Percentiles rank a stretch among this genome's conserved stretches.
Evolutionary conservation across 257 asterid species (phyloP).

Genomic region (Plectranthus barbatus): DNA sequence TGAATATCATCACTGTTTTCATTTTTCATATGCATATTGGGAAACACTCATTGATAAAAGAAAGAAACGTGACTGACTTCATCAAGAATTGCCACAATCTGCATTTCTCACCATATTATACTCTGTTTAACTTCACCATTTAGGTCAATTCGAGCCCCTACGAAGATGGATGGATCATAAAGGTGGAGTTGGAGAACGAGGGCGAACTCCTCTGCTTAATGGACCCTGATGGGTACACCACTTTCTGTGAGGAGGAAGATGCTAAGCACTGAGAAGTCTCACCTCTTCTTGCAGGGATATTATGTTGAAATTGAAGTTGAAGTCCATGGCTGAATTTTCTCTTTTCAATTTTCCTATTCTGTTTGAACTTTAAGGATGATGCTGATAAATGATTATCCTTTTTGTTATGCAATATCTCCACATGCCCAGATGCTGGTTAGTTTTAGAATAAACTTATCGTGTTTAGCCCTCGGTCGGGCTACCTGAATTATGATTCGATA

Average conservation of each 20-base stretch:
- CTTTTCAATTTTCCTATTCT: conserved; percentile 1
- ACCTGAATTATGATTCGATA: too few relatives aligned
- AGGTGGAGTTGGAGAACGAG: conserved; percentile 56
- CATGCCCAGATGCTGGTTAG: background rate
- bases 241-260: conserved; percentile 85
- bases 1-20: background rate
- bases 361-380: conserved; percentile 9
- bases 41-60: background rate
- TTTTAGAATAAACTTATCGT: conserved; percentile 3
- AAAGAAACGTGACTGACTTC: background rate
- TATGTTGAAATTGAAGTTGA: conserved; percentile 5
- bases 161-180: conserved; percentile 91
- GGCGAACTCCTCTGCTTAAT: conserved; percentile 51
- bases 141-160: conserved; percentile 80
- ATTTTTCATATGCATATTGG: background rate
- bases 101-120: background rate
- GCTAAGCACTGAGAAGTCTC: conserved; percentile 44
- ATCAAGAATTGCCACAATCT: background rate
- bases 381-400: background rate
- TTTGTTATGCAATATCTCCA: background rate
- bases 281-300: conserved; percentile 1
- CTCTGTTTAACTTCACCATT: background rate
- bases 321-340: background rate
- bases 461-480: too few relatives aligned
- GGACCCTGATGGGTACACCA: conserved; percentile 59